Evolutionary conservation across 2,329 filamentous ascomycete genomes (phyloP), one percentile per base, ranked within the genome.

Genomic region (Passalora sequoiae): DNA sequence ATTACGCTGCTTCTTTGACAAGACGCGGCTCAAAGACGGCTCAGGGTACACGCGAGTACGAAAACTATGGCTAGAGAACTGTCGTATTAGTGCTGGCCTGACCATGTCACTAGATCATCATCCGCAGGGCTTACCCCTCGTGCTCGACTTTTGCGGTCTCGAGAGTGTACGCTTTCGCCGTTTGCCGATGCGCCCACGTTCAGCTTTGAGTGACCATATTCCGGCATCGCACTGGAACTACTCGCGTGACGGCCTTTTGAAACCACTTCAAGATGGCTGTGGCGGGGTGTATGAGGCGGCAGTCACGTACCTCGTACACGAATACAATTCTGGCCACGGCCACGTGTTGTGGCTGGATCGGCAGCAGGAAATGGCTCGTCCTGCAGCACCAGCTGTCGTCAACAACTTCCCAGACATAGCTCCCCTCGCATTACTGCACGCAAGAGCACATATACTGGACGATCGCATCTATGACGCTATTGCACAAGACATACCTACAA

Each of bases 61-160:
- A 8, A 66, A 59, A 39, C 60, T 73, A 4, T 73, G 70, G 70
- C 56, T 73, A 3, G 70, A 73, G 41, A 70, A 65, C 40, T 69
- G 66, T 44, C 64, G 62, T 12, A 52, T 69, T 30, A 56, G 60
- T 7, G 58, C 60, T 4, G 58, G 52, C 1, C 49, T 55, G 20
- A 36, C 49, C 19, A n/a, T 39, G 9, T 6, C 35, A 2, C 22
- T 57, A 2, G 33, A 46, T 0, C 15, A 20, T 1, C 45, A 55
- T 29, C 53, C 51, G 3, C 51, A 57, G 13, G 43, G 40, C 5
- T 35, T 62, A 7, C 58, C 60, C 4, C 27, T 47, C 7, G 24
- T 35, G 6, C 48, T 60, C 4, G 49, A 62, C 32, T 57, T 62
- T 2, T 51, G 47, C 6, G 64, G 62, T 0, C 54, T 73, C 2